These are phyloP conservation scores for Nigrograna mackinnonii DNA, from an alignment of 2,329 filamentous ascomycete species.

Conservation along the genomic window DNA sequence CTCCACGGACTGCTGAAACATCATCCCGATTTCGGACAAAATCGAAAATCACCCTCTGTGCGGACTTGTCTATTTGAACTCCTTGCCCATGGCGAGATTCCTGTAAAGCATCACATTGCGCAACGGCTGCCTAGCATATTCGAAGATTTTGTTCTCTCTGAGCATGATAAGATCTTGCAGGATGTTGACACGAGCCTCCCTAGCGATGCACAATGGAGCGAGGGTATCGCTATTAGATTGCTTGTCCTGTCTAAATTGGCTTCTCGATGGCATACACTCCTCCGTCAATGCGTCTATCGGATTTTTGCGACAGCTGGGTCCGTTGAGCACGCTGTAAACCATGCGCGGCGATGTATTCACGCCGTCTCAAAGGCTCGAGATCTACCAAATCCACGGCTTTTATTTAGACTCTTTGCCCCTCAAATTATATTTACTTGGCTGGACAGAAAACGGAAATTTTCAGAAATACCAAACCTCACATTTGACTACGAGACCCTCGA, in stretches of 20 bases:
- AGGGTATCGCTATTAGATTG: slow-evolving; percentile 85
- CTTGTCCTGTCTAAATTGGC: slow-evolving; percentile 77
- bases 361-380: slow-evolving; percentile 68
- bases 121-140: slow-evolving; percentile 75
- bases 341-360: slow-evolving; percentile 73
- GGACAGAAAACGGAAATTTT: slow-evolving; percentile 58
- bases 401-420: slow-evolving; percentile 84
- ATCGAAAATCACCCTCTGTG: slow-evolving; percentile 62
- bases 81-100: slow-evolving; percentile 66
- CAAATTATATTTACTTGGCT: slow-evolving; percentile 94
- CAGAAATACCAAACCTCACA: slow-evolving; percentile 76
- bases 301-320: slow-evolving; percentile 89
- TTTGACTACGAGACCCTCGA: slow-evolving; percentile 76
- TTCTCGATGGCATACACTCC: slow-evolving; percentile 80
- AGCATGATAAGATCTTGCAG: slow-evolving; percentile 82
- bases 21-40: slow-evolving; percentile 68
- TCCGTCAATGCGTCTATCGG: slow-evolving; percentile 87
- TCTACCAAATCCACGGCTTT: slow-evolving; percentile 66
- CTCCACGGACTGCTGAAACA: slow-evolving; percentile 71
- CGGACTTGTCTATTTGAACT: slow-evolving; percentile 76
- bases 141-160: slow-evolving; percentile 75
- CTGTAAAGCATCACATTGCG: slow-evolving; percentile 77
- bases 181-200: slow-evolving; percentile 84
- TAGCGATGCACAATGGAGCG: slow-evolving; percentile 67
- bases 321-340: slow-evolving; percentile 64